A percentile compares a stretch with the other conserved stretches of the same genome.
phyloP scores from a whole-genome alignment of 2,329 filamentous ascomycete genomes.

The Cercospora sesami region DNA sequence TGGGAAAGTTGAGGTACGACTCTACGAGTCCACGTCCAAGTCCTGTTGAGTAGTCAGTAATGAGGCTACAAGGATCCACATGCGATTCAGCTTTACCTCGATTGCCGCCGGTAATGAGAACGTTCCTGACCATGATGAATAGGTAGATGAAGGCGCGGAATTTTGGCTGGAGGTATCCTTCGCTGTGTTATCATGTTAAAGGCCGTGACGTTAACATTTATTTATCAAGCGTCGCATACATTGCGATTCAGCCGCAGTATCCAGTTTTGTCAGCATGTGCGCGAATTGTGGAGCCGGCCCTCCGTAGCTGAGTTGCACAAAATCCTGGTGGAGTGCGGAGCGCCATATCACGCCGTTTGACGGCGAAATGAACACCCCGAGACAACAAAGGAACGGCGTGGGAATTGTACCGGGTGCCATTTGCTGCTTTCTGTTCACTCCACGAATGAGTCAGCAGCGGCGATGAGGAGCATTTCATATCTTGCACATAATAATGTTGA shows the following conservation, averaged over 20 bases:
- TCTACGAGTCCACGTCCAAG: slow-evolving; percentile 17
- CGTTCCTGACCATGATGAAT: neutral
- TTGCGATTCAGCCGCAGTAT: neutral
- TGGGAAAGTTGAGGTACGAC: neutral
- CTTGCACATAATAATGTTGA: neutral
- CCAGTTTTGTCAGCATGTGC: neutral
- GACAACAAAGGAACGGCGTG: neutral
- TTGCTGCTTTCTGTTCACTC: neutral
- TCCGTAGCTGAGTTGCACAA: neutral
- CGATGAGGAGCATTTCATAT: neutral
- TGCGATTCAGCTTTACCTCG: neutral
- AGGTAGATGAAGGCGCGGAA: neutral
- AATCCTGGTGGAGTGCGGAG: neutral
- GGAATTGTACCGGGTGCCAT: neutral
- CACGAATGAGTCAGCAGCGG: neutral
- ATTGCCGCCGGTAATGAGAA: slow-evolving; percentile 12
- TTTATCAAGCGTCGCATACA: neutral
- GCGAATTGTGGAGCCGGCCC: neutral
- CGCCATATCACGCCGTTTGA: neutral
- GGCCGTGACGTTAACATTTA: neutral
- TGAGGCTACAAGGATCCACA: neutral
- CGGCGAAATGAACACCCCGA: neutral
- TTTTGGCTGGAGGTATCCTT: neutral
- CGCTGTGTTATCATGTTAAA: neutral
- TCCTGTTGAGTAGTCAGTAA: slow-evolving; percentile 4